Percentiles rank a stretch among this genome's conserved stretches.
Conservation (phyloP, 2,329 filamentous ascomycete genomes). For the Podosphaera xanthii region DNA sequence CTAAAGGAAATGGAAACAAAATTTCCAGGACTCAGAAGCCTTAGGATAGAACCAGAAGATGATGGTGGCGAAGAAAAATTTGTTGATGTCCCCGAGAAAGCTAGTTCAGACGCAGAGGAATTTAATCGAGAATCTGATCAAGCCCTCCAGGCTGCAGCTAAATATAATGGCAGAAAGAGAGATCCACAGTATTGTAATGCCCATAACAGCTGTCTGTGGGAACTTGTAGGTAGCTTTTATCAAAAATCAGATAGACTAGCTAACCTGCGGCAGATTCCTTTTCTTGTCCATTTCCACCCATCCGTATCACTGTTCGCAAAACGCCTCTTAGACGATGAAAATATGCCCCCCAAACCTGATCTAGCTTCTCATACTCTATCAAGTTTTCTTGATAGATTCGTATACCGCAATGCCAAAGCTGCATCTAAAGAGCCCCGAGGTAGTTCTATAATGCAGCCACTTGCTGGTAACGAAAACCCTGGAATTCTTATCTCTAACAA, state of each 20-base stretch:
- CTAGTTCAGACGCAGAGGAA: constrained; percentile 40
- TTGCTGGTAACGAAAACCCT: constrained; percentile 37
- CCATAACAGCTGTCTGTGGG: constrained; percentile 85
- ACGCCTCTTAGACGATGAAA: constrained; percentile 43
- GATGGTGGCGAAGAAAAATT: constrained; percentile 31
- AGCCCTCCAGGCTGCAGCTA: not conserved
- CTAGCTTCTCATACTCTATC: constrained; percentile 75
- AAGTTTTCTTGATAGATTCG: constrained; percentile 91
- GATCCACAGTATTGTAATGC: constrained; percentile 84
- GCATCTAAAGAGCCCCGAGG: constrained; percentile 41
- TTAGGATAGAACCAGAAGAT: constrained; percentile 63
- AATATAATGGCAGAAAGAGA: constrained; percentile 74
- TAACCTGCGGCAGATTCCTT: constrained; percentile 27
- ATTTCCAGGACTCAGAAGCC: constrained; percentile 57
- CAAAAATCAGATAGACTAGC: not conserved
- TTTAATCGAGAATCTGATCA: constrained; percentile 17
- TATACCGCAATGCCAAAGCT: constrained; percentile 83
- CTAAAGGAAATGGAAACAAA: constrained; percentile 56
- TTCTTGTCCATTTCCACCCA: constrained; percentile 70
- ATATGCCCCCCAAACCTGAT: constrained; percentile 71
- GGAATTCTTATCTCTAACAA: constrained; percentile 33
- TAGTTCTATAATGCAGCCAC: constrained; percentile 88
- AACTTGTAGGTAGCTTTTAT: constrained; percentile 33
- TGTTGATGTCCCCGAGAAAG: constrained; percentile 7
- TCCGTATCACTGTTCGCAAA: constrained; percentile 70